A percentile compares a stretch with the other conserved stretches of the same genome.
Conservation (phyloP, 139 green algal species). For the Coelastrella sp. region DNA sequence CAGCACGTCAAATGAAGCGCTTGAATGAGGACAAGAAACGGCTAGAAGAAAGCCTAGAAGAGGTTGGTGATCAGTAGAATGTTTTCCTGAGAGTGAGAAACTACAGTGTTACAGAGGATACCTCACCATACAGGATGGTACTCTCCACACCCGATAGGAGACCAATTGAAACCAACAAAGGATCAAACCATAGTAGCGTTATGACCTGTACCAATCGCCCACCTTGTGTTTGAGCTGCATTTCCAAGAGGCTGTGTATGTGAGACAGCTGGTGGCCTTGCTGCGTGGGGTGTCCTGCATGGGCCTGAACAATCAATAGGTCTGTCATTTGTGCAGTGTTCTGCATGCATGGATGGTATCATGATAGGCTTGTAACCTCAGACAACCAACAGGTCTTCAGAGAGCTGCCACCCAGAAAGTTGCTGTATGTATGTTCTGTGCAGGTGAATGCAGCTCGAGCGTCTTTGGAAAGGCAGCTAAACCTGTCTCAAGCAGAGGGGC, state of each 20-base stretch:
- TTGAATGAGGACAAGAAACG: slow-evolving; percentile 37
- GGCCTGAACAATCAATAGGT: no score
- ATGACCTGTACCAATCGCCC: no score
- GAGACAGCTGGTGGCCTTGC: no score
- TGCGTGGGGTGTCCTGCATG: no score
- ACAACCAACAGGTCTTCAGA: neutral
- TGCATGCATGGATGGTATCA: no score
- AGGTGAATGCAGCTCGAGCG: neutral
- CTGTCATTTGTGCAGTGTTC: no score
- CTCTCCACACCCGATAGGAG: no score
- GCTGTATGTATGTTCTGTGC: neutral
- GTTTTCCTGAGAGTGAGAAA: neutral
- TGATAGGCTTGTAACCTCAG: no score
- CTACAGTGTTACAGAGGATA: neutral
- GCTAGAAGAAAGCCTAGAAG: slow-evolving; percentile 27
- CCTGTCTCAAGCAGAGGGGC: slow-evolving; percentile 25
- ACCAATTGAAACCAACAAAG: no score
- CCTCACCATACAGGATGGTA: no score
- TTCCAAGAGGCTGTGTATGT: no score
- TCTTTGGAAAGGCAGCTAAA: neutral
- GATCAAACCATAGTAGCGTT: neutral
- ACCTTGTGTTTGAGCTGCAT: no score
- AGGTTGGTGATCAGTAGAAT: neutral
- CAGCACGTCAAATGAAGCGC: slow-evolving; percentile 20
- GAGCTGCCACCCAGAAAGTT: neutral